Evolutionary conservation across 2,329 filamentous ascomycete genomes (phyloP).

Genomic region (Cladosporium sp.): DNA sequence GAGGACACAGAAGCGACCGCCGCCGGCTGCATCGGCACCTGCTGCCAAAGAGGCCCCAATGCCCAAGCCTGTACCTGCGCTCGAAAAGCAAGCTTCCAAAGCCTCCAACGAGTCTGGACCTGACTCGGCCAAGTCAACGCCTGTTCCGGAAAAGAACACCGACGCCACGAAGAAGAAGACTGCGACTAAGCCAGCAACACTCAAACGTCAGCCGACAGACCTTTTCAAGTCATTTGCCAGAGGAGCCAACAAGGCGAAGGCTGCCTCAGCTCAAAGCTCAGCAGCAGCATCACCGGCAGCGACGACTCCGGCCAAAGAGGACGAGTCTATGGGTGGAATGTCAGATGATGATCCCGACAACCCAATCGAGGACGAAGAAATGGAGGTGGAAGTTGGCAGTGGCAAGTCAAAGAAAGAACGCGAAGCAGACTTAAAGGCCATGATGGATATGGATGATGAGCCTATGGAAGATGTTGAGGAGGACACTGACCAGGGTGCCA

Average conservation of each 20-base stretch:
- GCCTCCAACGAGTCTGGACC: slow-evolving; percentile 23
- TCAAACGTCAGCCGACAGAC: slow-evolving; percentile 63
- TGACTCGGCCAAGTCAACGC: slow-evolving; percentile 23
- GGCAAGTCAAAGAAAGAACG: slow-evolving; percentile 59
- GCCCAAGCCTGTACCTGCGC: slow-evolving; percentile 26
- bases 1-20: slow-evolving; percentile 46
- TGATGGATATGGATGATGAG: slow-evolving; percentile 68
- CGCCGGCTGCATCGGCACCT: slow-evolving; percentile 28
- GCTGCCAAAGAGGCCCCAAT: slow-evolving; percentile 22
- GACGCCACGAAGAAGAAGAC: slow-evolving; percentile 40
- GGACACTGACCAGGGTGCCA: slow-evolving; percentile 24
- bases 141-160: slow-evolving; percentile 16
- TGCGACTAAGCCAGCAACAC: slow-evolving; percentile 39
- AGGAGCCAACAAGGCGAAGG: slow-evolving; percentile 29
- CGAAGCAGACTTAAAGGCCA: slow-evolving; percentile 65
- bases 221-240: slow-evolving; percentile 82
- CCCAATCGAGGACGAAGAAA: slow-evolving; percentile 60
- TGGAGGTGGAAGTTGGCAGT: slow-evolving; percentile 41
- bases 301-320: slow-evolving; percentile 29
- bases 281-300: slow-evolving; percentile 38
- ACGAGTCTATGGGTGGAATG: slow-evolving; percentile 36
- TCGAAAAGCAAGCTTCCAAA: slow-evolving; percentile 26
- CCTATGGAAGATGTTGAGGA: slow-evolving; percentile 28
- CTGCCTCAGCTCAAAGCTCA: slow-evolving; percentile 41
- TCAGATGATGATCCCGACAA: slow-evolving; percentile 49